phyloP scores from a whole-genome alignment of 371 early-diverging fungal species.

The Mortierella sp. region DNA sequence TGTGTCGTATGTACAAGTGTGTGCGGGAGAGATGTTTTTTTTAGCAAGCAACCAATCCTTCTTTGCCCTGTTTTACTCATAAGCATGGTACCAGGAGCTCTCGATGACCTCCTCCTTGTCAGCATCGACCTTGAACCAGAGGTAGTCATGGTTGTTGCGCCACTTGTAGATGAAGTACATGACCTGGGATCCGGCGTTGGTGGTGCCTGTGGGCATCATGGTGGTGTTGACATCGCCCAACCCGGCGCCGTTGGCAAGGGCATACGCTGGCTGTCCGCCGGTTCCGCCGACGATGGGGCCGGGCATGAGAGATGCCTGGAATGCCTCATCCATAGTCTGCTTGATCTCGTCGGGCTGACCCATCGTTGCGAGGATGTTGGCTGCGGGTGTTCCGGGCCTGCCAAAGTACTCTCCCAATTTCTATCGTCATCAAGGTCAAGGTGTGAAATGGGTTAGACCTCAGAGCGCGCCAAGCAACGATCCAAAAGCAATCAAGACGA shows the following conservation, averaged over 20 bases:
- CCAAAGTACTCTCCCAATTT: constrained; percentile 62
- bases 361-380: constrained; percentile 59
- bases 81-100: constrained; percentile 64
- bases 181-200: constrained; percentile 17
- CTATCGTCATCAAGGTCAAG: constrained; percentile 21
- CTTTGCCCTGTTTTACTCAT: constrained; percentile 29
- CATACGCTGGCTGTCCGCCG: neutral
- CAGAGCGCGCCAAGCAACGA: neutral
- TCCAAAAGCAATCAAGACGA: neutral
- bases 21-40: neutral
- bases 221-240: constrained; percentile 42
- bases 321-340: constrained; percentile 48
- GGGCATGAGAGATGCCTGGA: constrained; percentile 60
- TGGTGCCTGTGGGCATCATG: constrained; percentile 44
- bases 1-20: neutral
- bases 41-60: neutral
- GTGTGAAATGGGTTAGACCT: neutral
- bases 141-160: constrained; percentile 74
- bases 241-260: constrained; percentile 28
- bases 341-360: constrained; percentile 70
- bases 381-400: constrained; percentile 61
- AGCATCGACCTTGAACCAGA: constrained; percentile 71
- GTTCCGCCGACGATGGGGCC: constrained; percentile 46
- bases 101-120: constrained; percentile 61
- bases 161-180: constrained; percentile 72